These are phyloP conservation scores for Ophiostoma perfectum DNA, from an alignment of 2,329 filamentous ascomycete genomes.

Conservation along the genomic window DNA sequence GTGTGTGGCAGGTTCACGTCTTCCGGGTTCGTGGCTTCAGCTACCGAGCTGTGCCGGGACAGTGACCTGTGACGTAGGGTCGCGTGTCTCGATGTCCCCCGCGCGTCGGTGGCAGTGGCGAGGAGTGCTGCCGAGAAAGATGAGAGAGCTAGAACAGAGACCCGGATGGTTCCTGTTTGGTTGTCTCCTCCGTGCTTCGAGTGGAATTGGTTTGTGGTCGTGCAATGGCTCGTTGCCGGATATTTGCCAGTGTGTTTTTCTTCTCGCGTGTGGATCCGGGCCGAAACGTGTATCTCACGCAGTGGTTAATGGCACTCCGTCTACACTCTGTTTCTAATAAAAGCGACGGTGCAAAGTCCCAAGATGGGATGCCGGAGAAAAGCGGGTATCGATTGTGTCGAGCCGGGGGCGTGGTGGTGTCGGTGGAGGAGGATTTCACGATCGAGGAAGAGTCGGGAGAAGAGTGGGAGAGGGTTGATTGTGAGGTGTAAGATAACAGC, in stretches of 20 bases:
- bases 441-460: conserved; percentile 7
- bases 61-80: conserved; percentile 18
- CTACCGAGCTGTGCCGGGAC: neutral
- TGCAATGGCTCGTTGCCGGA: conserved; percentile 16
- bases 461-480: neutral
- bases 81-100: conserved; percentile 18
- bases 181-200: neutral
- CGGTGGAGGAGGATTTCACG: conserved; percentile 8
- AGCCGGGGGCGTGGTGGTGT: conserved; percentile 15
- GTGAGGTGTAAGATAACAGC: neutral
- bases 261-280: conserved; percentile 14
- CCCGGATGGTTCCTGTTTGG: neutral
- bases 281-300: conserved; percentile 13
- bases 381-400: conserved; percentile 20
- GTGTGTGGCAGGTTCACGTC: neutral
- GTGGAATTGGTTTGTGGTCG: neutral
- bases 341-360: neutral
- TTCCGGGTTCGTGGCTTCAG: neutral
- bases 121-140: neutral
- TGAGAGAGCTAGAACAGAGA: neutral
- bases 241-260: neutral
- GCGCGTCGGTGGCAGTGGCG: conserved; percentile 13
- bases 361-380: conserved; percentile 13
- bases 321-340: neutral
- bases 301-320: neutral